A percentile compares a stretch with the other conserved stretches of the same genome.
Conservation (phyloP, 495 filamentous ascomycete species). For the Aspergillus conjunctus region DNA sequence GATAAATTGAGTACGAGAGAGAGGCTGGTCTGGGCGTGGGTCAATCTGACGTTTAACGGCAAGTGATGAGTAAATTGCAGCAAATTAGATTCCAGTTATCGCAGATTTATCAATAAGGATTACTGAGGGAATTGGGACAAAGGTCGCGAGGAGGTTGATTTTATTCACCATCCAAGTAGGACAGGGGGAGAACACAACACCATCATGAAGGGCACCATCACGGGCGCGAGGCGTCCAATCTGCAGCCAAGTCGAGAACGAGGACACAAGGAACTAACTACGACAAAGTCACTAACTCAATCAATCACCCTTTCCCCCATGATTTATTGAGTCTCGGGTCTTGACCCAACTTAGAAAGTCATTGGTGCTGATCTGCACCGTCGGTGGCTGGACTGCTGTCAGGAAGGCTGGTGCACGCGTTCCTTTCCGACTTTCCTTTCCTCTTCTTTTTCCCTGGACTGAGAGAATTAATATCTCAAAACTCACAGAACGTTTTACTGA, state of each 20-base stretch:
- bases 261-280: neutral
- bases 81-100: no score
- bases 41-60: neutral
- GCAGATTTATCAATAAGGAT: no score
- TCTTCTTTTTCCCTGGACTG: neutral
- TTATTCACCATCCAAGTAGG: no score
- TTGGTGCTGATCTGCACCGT: neutral
- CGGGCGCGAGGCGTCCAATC: no score
- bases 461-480: neutral
- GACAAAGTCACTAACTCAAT: neutral
- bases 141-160: no score
- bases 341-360: neutral
- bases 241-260: neutral
- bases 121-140: no score
- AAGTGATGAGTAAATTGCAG: neutral
- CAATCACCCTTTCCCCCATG: neutral
- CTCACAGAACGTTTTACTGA: no score
- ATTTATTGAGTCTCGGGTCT: neutral
- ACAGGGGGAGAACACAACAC: no score
- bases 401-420: neutral
- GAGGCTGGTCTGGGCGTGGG: slow-evolving; percentile 7
- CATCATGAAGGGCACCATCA: no score
- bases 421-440: no score
- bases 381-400: neutral
- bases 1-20: slow-evolving; percentile 3